Evolutionary conservation across 768 basidiomycete species (phyloP).

Genomic region (Macrolepiota fuliginosa): DNA sequence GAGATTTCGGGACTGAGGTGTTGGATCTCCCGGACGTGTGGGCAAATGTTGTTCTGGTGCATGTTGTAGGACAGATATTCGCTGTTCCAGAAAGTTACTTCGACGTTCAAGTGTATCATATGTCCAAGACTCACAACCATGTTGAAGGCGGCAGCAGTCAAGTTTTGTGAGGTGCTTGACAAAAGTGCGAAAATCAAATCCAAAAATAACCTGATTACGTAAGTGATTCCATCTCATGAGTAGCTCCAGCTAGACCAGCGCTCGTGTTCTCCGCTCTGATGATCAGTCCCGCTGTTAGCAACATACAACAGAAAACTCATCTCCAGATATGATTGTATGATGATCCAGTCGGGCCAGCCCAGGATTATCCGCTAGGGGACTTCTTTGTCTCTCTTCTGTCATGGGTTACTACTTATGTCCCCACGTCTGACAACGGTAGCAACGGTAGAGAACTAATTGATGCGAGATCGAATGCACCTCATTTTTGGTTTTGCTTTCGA

Average conservation of each 20-base stretch:
- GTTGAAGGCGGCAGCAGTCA: neutral
- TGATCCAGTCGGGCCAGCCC: neutral
- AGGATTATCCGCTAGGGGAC: neutral
- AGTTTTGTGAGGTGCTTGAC: constrained; percentile 1
- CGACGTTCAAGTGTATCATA: neutral
- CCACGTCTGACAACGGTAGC: constrained; percentile 7
- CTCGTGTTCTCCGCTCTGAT: neutral
- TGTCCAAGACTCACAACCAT: constrained; percentile 24
- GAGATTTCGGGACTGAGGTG: constrained; percentile 87
- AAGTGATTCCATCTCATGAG: neutral
- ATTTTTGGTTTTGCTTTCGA: neutral
- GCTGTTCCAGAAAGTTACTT: constrained; percentile 37
- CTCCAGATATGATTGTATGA: neutral
- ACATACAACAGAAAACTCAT: neutral
- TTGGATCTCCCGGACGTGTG: constrained; percentile 74
- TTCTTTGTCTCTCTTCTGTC: neutral
- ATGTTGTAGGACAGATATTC: constrained; percentile 87
- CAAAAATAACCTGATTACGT: constrained; percentile 4
- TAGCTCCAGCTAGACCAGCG: neutral
- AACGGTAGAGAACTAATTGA: constrained; percentile 4
- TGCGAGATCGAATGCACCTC: neutral
- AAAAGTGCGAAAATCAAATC: constrained; percentile 18
- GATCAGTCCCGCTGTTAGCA: neutral
- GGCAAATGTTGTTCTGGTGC: constrained; percentile 74
- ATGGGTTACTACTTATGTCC: neutral